Evolutionary conservation across 139 green algal genomes (phyloP).

Genomic region (Pedinophyceae sp.): DNA sequence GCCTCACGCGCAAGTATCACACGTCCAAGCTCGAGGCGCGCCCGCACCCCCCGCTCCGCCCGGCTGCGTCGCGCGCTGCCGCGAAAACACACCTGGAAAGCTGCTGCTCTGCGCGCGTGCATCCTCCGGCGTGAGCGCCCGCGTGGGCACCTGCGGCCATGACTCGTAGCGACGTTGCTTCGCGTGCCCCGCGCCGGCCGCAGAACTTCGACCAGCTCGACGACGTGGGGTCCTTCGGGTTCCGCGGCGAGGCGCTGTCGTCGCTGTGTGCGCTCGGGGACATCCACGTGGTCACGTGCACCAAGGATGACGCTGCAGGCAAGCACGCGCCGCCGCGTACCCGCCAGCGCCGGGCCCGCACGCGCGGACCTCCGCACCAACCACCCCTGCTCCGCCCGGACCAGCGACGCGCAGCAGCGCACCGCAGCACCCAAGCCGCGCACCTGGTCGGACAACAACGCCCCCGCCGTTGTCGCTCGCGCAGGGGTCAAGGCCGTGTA

Average conservation of each 20-base stretch:
- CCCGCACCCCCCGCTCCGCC: not conserved
- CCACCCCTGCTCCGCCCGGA: too few relatives aligned
- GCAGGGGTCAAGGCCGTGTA: not conserved
- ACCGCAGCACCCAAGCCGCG: too few relatives aligned
- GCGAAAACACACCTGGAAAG: not conserved
- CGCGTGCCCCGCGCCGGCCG: not conserved
- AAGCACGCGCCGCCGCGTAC: too few relatives aligned
- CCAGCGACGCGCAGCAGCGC: too few relatives aligned
- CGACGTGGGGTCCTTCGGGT: slow-evolving; percentile 76
- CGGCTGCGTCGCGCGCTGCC: not conserved
- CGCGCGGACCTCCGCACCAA: too few relatives aligned
- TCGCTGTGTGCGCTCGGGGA: slow-evolving; percentile 67
- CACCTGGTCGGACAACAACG: too few relatives aligned
- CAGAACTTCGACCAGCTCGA: slow-evolving; percentile 13
- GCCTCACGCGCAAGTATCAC: slow-evolving; percentile 82
- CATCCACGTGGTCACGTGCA: slow-evolving; percentile 24
- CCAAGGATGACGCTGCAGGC: not conserved
- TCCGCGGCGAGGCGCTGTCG: slow-evolving; percentile 85
- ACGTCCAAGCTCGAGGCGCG: slow-evolving; percentile 73
- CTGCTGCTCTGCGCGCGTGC: not conserved
- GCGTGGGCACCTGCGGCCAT: not conserved
- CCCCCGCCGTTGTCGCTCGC: too few relatives aligned
- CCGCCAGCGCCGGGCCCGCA: too few relatives aligned
- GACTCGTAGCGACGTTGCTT: not conserved
- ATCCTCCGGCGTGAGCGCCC: not conserved